A percentile compares a stretch with the other conserved stretches of the same genome.
Evolutionary conservation across 139 green algal species (phyloP).

Genomic region (Gonium pectorale): DNA sequence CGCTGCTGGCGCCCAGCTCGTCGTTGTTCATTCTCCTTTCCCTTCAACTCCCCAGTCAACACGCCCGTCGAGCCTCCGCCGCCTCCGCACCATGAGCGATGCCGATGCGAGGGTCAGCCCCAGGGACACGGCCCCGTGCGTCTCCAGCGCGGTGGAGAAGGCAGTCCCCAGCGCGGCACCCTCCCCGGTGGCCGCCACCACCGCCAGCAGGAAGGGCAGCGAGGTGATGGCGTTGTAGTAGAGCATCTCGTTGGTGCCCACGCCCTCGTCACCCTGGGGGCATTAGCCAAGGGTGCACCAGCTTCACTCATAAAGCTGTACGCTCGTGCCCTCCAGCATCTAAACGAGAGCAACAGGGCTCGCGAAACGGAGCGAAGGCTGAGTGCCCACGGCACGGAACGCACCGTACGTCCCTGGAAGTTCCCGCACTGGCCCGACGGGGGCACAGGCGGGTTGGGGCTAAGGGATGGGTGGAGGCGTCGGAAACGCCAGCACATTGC

Average conservation of each 20-base stretch:
- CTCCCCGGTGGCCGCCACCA: slow-evolving; percentile 66
- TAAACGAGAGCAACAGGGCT: no score
- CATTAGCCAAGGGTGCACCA: background rate
- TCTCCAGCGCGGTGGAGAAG: background rate
- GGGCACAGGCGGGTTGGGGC: no score
- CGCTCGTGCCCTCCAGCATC: no score
- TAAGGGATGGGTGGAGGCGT: no score
- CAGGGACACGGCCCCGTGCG: slow-evolving; percentile 6
- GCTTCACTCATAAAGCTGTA: background rate
- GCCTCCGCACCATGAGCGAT: slow-evolving; percentile 50
- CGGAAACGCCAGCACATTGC: no score
- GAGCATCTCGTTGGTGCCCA: slow-evolving; percentile 69
- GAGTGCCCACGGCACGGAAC: background rate
- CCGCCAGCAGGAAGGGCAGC: slow-evolving; percentile 64
- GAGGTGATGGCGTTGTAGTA: slow-evolving; percentile 81
- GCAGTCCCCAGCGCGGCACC: background rate
- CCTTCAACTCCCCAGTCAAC: no score
- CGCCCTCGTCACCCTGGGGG: slow-evolving; percentile 48
- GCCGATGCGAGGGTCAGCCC: slow-evolving; percentile 33
- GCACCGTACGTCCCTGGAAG: no score
- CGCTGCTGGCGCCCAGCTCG: no score
- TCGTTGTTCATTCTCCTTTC: no score
- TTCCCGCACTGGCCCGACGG: no score
- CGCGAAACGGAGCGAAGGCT: no score
- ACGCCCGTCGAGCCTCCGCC: no score